Evolutionary conservation across 805 yeast species (phyloP).

Genomic region (Lachancea mirantina): DNA sequence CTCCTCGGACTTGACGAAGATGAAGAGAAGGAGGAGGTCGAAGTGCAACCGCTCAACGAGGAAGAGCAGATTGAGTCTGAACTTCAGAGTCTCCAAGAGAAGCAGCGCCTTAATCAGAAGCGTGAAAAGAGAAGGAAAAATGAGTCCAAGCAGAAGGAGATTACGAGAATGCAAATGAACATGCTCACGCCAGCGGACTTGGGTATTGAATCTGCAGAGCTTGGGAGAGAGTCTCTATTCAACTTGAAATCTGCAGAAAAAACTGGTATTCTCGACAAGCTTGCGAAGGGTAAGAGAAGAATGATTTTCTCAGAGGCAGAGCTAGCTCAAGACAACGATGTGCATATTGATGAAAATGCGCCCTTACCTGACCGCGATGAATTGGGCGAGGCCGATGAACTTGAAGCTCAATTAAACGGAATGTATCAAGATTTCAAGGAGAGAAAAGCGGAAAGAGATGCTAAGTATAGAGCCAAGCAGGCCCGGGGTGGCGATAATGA

Average conservation of each 20-base stretch:
- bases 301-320: slow-evolving; percentile 53
- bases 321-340: slow-evolving; percentile 47
- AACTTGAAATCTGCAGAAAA: slow-evolving; percentile 79
- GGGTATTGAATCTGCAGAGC: slow-evolving; percentile 84
- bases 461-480: slow-evolving; percentile 59
- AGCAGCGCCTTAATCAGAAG: slow-evolving; percentile 58
- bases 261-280: slow-evolving; percentile 69
- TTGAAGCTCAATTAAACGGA: slow-evolving; percentile 75
- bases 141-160: slow-evolving; percentile 80
- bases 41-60: slow-evolving; percentile 68
- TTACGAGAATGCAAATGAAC: slow-evolving; percentile 88
- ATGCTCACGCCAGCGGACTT: slow-evolving; percentile 90
- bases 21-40: slow-evolving; percentile 43
- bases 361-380: slow-evolving; percentile 30
- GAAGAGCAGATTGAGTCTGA: slow-evolving; percentile 88
- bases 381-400: slow-evolving; percentile 47
- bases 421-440: slow-evolving; percentile 74
- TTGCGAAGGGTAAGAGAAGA: slow-evolving; percentile 70
- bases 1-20: slow-evolving; percentile 60
- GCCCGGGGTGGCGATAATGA: slow-evolving; percentile 73
- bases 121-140: slow-evolving; percentile 79
- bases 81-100: slow-evolving; percentile 62
- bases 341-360: slow-evolving; percentile 44
- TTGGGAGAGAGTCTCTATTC: slow-evolving; percentile 74
- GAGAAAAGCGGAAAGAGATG: slow-evolving; percentile 58